Base-by-base conservation (phyloP, 805 yeast species). In the Blastobotrys chiropterorum region DNA sequence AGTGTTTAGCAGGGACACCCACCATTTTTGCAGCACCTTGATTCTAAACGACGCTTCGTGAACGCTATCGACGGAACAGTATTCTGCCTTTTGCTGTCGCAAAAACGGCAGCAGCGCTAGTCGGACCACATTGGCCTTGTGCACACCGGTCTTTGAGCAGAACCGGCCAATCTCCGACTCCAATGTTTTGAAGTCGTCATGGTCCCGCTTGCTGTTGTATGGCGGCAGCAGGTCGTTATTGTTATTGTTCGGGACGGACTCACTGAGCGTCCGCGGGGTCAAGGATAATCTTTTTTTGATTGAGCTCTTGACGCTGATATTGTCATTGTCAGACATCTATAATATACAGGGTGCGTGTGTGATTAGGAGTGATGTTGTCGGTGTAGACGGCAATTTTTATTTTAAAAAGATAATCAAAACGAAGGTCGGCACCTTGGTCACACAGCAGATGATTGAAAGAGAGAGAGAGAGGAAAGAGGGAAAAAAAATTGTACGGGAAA, bases 81-180 rank as follows among this genome's bases (percentile, higher is more conserved):
- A 44, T 38, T 60, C 65, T 30, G 58, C 61, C 34, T 52, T 43
- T 15, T 58, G 62, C 14, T 62, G 51, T 1, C 76, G 58, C 19
- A 72, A 56, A 53, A 69, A 70, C 49, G 67, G 75, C 54, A 62
- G 72, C 60, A 59, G 67, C 65, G 60, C 80, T 63, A 52, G 79
- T 3, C 76, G 66, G n/a, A 72, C 61, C 6, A 67, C 63, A 51
- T 71, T 72, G 16, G 73, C 65, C 50, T 63, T 64, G 50, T 60
- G 58, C 20, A 65, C 58, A 13, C 69, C 68, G 22, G 66, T 46
- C 19, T 67, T 61, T 5, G 65, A 48, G 19, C 49, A 17, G 46
- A 67, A 67, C 52, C 62, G 60, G 42, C 61, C 50, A 16, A 64
- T 54, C 14, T 60, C 68, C 5, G 54, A n/a, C 38, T 67, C 69